A percentile compares a stretch with the other conserved stretches of the same genome.
Evolutionary conservation across 257 asterid genomes (phyloP).

Genomic region (Solanum paucissectum): DNA sequence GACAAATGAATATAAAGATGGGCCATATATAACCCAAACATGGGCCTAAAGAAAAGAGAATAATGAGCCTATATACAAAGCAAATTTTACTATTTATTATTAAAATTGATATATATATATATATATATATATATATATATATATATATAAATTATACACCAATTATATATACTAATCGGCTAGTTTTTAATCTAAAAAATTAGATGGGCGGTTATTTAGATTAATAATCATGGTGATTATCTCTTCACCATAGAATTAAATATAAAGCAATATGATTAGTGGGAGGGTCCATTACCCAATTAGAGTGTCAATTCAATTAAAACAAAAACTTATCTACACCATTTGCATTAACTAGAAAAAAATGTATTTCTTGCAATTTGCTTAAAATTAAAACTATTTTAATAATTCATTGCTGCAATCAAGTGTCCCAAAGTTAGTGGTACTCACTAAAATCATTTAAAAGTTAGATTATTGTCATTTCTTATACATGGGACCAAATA

Average conservation of each 20-base stretch:
- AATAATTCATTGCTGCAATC: background rate
- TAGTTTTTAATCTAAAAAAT: background rate
- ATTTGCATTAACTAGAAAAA: background rate
- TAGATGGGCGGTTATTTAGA: background rate
- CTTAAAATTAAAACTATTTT: background rate
- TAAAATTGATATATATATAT: too few species aligned
- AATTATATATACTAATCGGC: too few species aligned
- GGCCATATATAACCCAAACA: background rate
- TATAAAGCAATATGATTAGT: background rate
- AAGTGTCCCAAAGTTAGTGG: background rate
- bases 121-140: too few species aligned
- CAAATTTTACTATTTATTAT: too few species aligned
- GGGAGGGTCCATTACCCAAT: background rate
- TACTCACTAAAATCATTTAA: background rate
- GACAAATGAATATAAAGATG: background rate
- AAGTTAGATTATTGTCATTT: background rate
- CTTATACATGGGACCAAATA: background rate
- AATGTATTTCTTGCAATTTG: background rate
- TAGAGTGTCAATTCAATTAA: background rate
- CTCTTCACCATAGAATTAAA: background rate
- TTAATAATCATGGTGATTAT: background rate
- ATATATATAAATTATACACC: too few species aligned
- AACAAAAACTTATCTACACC: background rate
- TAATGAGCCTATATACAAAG: background rate
- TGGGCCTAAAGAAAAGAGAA: background rate